These are phyloP conservation scores for Alternaria sp. DNA, from an alignment of 2,329 filamentous ascomycete species.

Conservation along the genomic window DNA sequence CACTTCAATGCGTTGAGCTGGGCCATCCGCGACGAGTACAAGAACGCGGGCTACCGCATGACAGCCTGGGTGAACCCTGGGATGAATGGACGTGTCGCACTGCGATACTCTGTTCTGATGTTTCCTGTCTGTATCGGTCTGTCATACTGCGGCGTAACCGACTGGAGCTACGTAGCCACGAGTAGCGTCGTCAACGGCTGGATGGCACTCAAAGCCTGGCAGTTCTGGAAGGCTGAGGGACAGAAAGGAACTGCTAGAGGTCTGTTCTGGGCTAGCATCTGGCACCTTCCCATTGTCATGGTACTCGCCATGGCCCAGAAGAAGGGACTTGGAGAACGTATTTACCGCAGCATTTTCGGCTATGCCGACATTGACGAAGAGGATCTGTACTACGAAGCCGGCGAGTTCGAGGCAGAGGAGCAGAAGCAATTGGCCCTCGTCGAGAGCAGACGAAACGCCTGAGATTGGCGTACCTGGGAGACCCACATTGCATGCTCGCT, in stretches of 20 bases:
- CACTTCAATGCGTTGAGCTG: slow-evolving; percentile 97
- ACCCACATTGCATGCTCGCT: neutral
- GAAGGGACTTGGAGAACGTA: slow-evolving; percentile 66
- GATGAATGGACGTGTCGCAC: slow-evolving; percentile 82
- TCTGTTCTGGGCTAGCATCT: slow-evolving; percentile 96
- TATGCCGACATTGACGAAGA: slow-evolving; percentile 40
- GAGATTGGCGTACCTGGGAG: slow-evolving; percentile 1
- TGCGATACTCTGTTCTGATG: slow-evolving; percentile 85
- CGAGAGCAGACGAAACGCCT: slow-evolving; percentile 12
- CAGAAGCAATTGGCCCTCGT: slow-evolving; percentile 14
- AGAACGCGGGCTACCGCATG: slow-evolving; percentile 71
- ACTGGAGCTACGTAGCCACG: slow-evolving; percentile 82
- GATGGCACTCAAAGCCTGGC: slow-evolving; percentile 79
- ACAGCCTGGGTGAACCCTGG: slow-evolving; percentile 86
- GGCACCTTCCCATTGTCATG: slow-evolving; percentile 90
- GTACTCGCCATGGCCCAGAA: slow-evolving; percentile 91
- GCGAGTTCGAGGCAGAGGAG: slow-evolving; percentile 33
- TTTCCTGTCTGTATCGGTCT: slow-evolving; percentile 84
- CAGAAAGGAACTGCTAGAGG: slow-evolving; percentile 80
- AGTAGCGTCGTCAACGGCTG: slow-evolving; percentile 85
- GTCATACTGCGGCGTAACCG: slow-evolving; percentile 80
- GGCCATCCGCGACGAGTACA: slow-evolving; percentile 89
- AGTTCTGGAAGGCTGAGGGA: slow-evolving; percentile 81
- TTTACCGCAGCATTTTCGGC: slow-evolving; percentile 42
- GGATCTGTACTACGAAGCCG: slow-evolving; percentile 43